Percentiles rank a stretch among this genome's conserved stretches.
Evolutionary conservation across 495 filamentous ascomycete genomes (phyloP).

Genomic region (Monascus purpureus): DNA sequence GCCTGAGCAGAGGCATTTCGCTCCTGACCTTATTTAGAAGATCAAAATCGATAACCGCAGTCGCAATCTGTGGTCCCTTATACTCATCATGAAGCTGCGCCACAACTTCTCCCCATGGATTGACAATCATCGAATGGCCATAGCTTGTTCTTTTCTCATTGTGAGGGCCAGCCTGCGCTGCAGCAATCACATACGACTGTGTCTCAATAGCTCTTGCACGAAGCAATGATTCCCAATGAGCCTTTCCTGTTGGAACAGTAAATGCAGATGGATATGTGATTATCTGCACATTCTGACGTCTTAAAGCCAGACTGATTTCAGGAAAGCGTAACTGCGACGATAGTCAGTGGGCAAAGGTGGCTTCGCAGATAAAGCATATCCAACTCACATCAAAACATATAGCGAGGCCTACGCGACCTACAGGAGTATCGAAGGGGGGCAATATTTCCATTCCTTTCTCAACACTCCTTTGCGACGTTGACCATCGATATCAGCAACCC

Average conservation of each 20-base stretch:
- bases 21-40: constrained; percentile 37
- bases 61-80: constrained; percentile 36
- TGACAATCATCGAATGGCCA: constrained; percentile 76
- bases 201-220: constrained; percentile 80
- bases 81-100: constrained; percentile 42
- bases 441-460: constrained; percentile 44
- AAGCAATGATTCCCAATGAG: constrained; percentile 73
- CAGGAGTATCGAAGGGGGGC: constrained; percentile 53
- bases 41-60: constrained; percentile 36
- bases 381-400: constrained; percentile 81
- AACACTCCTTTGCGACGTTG: constrained; percentile 29
- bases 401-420: constrained; percentile 61
- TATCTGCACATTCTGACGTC: constrained; percentile 54
- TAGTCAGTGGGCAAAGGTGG: too few species aligned
- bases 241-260: constrained; percentile 71
- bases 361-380: too few species aligned
- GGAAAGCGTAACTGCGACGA: constrained; percentile 65
- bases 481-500: background rate
- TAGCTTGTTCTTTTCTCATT: constrained; percentile 72
- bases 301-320: constrained; percentile 55
- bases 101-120: constrained; percentile 75
- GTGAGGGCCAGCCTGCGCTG: constrained; percentile 71
- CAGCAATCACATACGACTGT: constrained; percentile 74
- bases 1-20: constrained; percentile 50
- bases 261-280: constrained; percentile 86